Evolutionary conservation across 2,329 filamentous ascomycete species (phyloP).

Genomic region (Purpureocillium takamizusanense): DNA sequence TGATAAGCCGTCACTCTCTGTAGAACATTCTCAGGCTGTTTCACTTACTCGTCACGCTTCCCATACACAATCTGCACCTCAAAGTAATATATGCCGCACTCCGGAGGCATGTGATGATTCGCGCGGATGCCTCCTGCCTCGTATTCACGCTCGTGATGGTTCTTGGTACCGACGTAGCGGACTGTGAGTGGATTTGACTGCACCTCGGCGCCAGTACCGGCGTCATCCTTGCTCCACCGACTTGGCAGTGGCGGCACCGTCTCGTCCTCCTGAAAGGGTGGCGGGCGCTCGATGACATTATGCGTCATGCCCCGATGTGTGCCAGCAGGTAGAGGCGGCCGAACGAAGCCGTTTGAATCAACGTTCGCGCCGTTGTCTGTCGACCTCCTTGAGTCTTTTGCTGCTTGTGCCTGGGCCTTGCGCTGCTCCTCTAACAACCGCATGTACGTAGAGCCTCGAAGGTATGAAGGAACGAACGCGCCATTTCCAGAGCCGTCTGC

Average conservation of each 20-base stretch:
- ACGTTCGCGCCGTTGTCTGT: constrained; percentile 30
- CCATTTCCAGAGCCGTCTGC: constrained; percentile 15
- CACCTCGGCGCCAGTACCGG: constrained; percentile 64
- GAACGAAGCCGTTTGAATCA: constrained; percentile 42
- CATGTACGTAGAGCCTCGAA: constrained; percentile 69
- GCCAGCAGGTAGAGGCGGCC: constrained; percentile 28
- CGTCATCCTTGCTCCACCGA: constrained; percentile 74
- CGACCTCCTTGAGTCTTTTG: constrained; percentile 31
- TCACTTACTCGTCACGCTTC: constrained; percentile 46
- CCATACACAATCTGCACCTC: constrained; percentile 52
- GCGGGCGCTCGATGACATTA: constrained; percentile 72
- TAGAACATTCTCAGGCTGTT: too few species aligned
- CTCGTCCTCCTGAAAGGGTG: constrained; percentile 50
- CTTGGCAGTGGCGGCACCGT: constrained; percentile 62
- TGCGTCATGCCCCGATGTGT: constrained; percentile 71
- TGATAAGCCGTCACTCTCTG: constrained; percentile 2
- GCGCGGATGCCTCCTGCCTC: constrained; percentile 78
- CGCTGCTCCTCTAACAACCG: constrained; percentile 65
- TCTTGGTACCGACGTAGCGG: constrained; percentile 41
- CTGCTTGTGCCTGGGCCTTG: constrained; percentile 46
- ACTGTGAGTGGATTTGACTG: constrained; percentile 66
- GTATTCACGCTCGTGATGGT: constrained; percentile 44
- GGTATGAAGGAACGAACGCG: constrained; percentile 73
- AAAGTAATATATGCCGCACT: constrained; percentile 92
- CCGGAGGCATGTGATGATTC: constrained; percentile 76